These are phyloP conservation scores for Pistacia integerrima DNA, from an alignment of 345 rosid species.

Conservation along the genomic window DNA sequence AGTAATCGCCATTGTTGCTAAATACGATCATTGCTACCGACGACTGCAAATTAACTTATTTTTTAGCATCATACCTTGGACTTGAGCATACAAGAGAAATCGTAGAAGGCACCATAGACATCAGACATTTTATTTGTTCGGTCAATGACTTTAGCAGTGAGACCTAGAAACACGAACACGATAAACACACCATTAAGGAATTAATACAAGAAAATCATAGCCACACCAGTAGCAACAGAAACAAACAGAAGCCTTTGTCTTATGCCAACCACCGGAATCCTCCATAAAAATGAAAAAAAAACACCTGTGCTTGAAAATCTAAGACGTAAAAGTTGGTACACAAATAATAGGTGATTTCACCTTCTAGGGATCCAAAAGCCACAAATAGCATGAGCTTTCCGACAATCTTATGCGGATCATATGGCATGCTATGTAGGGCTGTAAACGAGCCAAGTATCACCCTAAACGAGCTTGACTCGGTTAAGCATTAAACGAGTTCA, in stretches of 20 bases:
- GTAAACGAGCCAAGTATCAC: no score
- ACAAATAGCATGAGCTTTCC: not conserved
- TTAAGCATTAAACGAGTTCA: no score
- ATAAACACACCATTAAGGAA: not conserved
- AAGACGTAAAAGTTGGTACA: no score
- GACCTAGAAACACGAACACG: constrained; percentile 50
- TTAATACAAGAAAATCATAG: not conserved
- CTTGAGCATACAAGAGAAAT: constrained; percentile 72
- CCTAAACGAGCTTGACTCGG: no score
- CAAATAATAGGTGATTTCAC: not conserved
- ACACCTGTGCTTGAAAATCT: no score
- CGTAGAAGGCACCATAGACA: constrained; percentile 87
- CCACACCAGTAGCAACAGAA: not conserved
- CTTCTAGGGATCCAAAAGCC: not conserved
- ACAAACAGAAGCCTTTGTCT: not conserved
- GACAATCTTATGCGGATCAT: not conserved
- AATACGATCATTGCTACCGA: not conserved
- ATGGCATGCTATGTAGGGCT: not conserved
- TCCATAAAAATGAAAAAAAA: no score
- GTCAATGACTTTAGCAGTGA: constrained; percentile 83
- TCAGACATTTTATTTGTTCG: constrained; percentile 82
- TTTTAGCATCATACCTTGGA: constrained; percentile 52
- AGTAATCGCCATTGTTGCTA: not conserved
- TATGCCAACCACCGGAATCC: not conserved
- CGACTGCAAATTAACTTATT: no score